phyloP scores from a whole-genome alignment of 1,284 basidiomycete species.

The Malassezia cuniculi region DNA sequence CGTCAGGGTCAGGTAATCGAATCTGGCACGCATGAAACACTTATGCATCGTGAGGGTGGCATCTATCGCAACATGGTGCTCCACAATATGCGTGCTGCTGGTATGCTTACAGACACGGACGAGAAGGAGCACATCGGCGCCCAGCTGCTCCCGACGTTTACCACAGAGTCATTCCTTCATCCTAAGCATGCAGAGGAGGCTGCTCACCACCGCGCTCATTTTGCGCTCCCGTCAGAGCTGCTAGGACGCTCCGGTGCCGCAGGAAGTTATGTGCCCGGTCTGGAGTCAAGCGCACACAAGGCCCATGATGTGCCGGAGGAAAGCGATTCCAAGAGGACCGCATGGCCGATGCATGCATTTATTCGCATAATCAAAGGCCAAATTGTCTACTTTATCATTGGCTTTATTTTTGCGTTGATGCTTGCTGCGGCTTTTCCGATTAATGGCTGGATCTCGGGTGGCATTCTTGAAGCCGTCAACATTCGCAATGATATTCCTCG shows the following conservation, averaged over 20 bases:
- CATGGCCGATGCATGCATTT: too few species aligned
- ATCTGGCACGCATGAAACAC: constrained; percentile 26
- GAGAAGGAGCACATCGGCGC: background rate
- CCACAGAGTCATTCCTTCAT: too few species aligned
- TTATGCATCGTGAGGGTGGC: constrained; percentile 21
- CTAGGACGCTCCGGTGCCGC: too few species aligned
- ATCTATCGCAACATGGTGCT: constrained; percentile 35
- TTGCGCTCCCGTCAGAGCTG: too few species aligned
- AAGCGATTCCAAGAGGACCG: too few species aligned
- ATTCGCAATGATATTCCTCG: constrained; percentile 18
- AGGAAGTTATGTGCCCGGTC: too few species aligned
- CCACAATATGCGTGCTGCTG: constrained; percentile 24
- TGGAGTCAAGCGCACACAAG: too few species aligned
- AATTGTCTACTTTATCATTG: constrained; percentile 22
- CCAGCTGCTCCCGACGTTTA: too few species aligned
- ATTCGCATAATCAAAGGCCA: too few species aligned
- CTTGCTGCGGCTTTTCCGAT: constrained; percentile 46
- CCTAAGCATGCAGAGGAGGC: too few species aligned
- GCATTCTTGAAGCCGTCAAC: constrained; percentile 26
- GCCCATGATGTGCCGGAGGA: too few species aligned
- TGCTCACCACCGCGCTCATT: too few species aligned
- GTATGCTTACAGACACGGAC: background rate
- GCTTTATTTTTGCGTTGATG: constrained; percentile 17
- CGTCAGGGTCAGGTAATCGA: constrained; percentile 33
- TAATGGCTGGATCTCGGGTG: constrained; percentile 39